phyloP scores from a whole-genome alignment of 2,329 filamentous ascomycete species.

The Hypocrella siamensis region DNA sequence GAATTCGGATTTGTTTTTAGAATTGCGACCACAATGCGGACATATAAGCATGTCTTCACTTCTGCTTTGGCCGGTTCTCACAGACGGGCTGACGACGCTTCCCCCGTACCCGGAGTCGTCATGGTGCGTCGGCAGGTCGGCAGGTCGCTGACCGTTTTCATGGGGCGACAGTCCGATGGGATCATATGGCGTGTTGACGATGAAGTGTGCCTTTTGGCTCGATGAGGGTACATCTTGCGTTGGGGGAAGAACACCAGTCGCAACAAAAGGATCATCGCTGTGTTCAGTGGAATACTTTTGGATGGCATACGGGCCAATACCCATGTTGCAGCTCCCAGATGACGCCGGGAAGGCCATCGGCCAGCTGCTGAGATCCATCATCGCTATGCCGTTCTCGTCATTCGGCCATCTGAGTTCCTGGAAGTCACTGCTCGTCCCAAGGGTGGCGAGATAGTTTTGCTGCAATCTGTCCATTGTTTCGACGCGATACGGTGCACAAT shows the following conservation, averaged over 20 bases:
- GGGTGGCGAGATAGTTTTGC: too few species aligned
- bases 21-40: background rate
- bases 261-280: slow-evolving; percentile 2
- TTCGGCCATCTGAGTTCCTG: too few species aligned
- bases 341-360: background rate
- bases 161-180: background rate
- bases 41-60: background rate
- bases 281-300: slow-evolving; percentile 1
- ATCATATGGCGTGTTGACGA: background rate
- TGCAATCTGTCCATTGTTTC: too few species aligned
- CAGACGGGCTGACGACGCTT: slow-evolving; percentile 25
- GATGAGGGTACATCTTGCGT: background rate
- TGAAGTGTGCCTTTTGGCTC: background rate
- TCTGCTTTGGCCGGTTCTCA: slow-evolving; percentile 16
- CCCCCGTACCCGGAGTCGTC: slow-evolving; percentile 33
- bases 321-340: background rate
- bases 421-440: too few species aligned
- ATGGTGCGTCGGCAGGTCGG: slow-evolving; percentile 4
- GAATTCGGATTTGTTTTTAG: slow-evolving; percentile 5
- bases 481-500: too few species aligned
- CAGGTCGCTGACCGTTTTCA: slow-evolving; percentile 14
- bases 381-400: too few species aligned
- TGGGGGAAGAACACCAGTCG: background rate
- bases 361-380: too few species aligned
- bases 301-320: background rate